Evolutionary conservation across 2,329 filamentous ascomycete genomes (phyloP).

Genomic region (Rutstroemia sp.): DNA sequence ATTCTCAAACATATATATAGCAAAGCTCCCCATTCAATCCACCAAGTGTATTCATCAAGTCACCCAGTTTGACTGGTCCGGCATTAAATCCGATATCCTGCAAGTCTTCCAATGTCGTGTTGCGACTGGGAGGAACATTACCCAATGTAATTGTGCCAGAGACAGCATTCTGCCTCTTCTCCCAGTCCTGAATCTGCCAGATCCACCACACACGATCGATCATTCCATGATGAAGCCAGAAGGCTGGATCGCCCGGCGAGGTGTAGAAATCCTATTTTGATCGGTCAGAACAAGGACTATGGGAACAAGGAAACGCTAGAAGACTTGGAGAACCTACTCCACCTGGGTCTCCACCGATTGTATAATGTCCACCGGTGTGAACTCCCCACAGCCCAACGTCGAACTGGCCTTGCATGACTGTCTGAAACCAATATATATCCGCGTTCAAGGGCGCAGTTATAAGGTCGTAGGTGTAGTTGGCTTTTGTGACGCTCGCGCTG

Average conservation of each 20-base stretch:
- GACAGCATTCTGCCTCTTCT: slow-evolving; percentile 21
- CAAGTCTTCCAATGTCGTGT: slow-evolving; percentile 35
- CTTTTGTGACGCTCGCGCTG: slow-evolving; percentile 31
- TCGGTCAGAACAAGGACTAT: background rate
- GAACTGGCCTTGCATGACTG: slow-evolving; percentile 35
- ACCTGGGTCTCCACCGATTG: slow-evolving; percentile 37
- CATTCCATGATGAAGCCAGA: slow-evolving; percentile 39
- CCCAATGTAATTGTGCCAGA: slow-evolving; percentile 34
- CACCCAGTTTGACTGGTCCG: slow-evolving; percentile 25
- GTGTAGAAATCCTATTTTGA: slow-evolving; percentile 32
- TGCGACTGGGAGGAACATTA: slow-evolving; percentile 33
- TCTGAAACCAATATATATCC: slow-evolving; percentile 37
- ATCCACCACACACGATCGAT: slow-evolving; percentile 41
- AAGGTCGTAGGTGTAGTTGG: slow-evolving; percentile 32
- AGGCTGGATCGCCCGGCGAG: slow-evolving; percentile 37
- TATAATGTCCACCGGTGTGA: slow-evolving; percentile 35
- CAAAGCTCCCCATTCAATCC: slow-evolving; percentile 32
- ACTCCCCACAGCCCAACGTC: slow-evolving; percentile 29
- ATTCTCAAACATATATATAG: slow-evolving; percentile 34
- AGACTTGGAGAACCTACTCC: slow-evolving; percentile 26
- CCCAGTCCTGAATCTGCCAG: slow-evolving; percentile 39
- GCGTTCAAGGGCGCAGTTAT: slow-evolving; percentile 29
- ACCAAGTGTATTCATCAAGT: slow-evolving; percentile 35
- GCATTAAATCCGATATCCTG: slow-evolving; percentile 17
- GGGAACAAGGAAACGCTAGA: background rate